Percentiles rank a stretch among this genome's conserved stretches.
These are phyloP conservation scores for Entomortierella beljakovae DNA, from an alignment of 192 early-diverging fungal species.

Conservation along the genomic window DNA sequence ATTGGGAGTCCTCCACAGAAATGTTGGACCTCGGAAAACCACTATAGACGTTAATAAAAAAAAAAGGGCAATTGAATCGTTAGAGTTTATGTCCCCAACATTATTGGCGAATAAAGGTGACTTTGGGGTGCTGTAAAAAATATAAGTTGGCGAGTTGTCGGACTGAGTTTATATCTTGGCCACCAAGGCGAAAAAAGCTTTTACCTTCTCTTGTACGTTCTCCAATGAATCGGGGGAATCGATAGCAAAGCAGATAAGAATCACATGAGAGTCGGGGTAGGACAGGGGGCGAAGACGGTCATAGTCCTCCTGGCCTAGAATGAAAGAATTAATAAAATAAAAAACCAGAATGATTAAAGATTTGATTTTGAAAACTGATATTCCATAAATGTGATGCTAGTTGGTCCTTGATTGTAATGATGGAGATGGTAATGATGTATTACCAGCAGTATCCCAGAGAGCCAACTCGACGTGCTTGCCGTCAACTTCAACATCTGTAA, in stretches of 20 bases:
- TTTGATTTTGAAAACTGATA: background rate
- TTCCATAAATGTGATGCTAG: background rate
- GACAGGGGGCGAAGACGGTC: conserved; percentile 93
- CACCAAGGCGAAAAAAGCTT: too few relatives aligned
- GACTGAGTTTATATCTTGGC: background rate
- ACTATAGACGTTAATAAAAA: conserved; percentile 59
- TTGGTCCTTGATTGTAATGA: background rate
- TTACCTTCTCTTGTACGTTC: conserved; percentile 78
- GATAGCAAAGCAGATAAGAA: conserved; percentile 94
- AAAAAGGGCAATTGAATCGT: background rate
- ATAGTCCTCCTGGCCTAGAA: conserved; percentile 93
- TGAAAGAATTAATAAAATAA: background rate
- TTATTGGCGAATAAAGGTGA: background rate
- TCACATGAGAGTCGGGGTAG: conserved; percentile 92
- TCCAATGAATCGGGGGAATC: conserved; percentile 85
- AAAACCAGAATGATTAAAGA: background rate
- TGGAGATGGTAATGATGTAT: conserved; percentile 8
- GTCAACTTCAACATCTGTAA: conserved; percentile 77
- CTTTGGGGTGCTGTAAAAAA: background rate
- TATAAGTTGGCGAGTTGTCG: background rate
- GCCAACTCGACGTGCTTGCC: conserved; percentile 76
- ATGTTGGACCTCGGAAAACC: conserved; percentile 90
- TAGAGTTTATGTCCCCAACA: background rate
- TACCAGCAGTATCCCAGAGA: conserved; percentile 85
- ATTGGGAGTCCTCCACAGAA: conserved; percentile 90